phyloP scores from a whole-genome alignment of 2,329 filamentous ascomycete genomes.

The Fusarium sp. region DNA sequence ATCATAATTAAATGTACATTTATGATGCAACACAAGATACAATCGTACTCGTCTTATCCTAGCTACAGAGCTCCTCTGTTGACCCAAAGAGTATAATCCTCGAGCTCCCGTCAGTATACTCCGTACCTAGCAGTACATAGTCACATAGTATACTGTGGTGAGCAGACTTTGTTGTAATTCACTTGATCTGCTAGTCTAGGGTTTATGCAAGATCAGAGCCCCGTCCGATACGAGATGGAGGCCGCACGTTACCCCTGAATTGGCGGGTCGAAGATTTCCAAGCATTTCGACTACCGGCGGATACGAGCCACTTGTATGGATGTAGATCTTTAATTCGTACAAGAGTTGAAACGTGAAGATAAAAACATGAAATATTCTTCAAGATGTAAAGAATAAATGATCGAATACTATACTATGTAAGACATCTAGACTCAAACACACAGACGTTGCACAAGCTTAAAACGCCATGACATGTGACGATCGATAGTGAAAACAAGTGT shows the following conservation, averaged over 20 bases:
- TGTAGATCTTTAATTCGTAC: background rate
- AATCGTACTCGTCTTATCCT: background rate
- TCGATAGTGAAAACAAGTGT: background rate
- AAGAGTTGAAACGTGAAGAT: background rate
- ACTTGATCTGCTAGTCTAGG: conserved; percentile 5
- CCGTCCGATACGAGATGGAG: conserved; percentile 36
- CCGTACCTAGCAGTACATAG: too few species aligned
- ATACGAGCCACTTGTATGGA: background rate
- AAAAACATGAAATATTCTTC: too few species aligned
- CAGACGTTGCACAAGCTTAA: conserved; percentile 4
- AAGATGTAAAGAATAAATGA: background rate
- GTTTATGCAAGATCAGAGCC: conserved; percentile 35
- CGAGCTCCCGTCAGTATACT: background rate
- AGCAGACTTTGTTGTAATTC: too few species aligned
- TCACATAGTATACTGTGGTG: too few species aligned
- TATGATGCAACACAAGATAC: background rate
- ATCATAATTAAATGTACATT: background rate
- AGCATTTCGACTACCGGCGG: conserved; percentile 3
- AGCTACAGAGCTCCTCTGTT: background rate
- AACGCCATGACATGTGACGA: conserved; percentile 1
- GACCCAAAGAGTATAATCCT: background rate
- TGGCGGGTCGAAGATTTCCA: conserved; percentile 10
- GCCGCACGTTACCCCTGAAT: conserved; percentile 32
- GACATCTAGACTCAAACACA: background rate
- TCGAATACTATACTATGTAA: background rate